phyloP scores from a whole-genome alignment of 1,284 basidiomycete genomes.

The Leccinum holopus region DNA sequence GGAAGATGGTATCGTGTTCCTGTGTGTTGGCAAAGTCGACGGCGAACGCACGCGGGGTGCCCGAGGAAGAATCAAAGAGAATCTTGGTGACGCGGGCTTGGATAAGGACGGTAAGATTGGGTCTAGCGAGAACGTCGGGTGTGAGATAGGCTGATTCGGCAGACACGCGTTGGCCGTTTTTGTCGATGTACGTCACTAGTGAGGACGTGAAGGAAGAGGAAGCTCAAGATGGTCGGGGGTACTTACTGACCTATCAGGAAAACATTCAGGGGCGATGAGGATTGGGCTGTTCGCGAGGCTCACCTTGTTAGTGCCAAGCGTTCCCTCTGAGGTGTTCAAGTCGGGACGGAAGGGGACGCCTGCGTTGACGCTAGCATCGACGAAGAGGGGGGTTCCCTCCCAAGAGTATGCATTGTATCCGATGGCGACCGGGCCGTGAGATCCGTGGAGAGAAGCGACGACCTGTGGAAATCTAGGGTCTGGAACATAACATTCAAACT shows the following conservation, averaged over 20 bases:
- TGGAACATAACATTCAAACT: constrained; percentile 56
- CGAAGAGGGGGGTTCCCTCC: constrained; percentile 24
- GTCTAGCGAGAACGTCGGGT: constrained; percentile 54
- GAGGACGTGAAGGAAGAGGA: constrained; percentile 1
- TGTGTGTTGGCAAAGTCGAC: constrained; percentile 53
- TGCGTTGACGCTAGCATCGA: constrained; percentile 30
- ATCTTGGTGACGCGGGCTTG: constrained; percentile 55
- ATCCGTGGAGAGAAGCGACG: constrained; percentile 45
- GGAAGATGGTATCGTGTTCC: constrained; percentile 32
- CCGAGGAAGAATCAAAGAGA: constrained; percentile 51
- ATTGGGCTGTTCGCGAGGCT: background rate
- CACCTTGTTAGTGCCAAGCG: constrained; percentile 34
- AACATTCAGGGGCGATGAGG: background rate
- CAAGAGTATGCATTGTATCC: constrained; percentile 28
- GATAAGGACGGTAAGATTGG: constrained; percentile 60
- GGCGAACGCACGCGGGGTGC: constrained; percentile 51
- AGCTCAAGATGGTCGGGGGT: background rate
- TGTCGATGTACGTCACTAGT: constrained; percentile 62
- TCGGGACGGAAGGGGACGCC: constrained; percentile 34
- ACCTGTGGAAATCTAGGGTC: constrained; percentile 48
- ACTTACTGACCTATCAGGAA: constrained; percentile 39
- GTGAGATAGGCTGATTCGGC: constrained; percentile 67
- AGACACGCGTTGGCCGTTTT: constrained; percentile 51
- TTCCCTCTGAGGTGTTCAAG: constrained; percentile 33
- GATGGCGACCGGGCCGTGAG: constrained; percentile 49